These are phyloP conservation scores for Schoenoplectus tabernaemontani DNA, from an alignment of 202 grass and related monocot genomes.

Conservation along the genomic window DNA sequence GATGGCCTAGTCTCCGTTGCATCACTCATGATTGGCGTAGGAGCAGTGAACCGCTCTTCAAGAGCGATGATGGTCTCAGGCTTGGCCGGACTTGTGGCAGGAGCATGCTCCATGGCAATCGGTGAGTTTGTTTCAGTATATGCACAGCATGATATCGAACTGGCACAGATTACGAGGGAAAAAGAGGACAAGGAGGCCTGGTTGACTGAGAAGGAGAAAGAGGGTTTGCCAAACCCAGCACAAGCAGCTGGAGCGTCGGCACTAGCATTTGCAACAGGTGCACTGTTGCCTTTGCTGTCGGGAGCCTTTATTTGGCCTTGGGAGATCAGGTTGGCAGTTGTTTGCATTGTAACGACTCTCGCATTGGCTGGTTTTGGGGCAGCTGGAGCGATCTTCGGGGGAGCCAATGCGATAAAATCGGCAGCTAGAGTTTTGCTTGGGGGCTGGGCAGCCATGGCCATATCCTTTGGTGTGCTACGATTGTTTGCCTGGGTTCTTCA, in stretches of 20 bases:
- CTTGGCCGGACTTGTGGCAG: slow-evolving; percentile 35
- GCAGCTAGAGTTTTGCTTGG: slow-evolving; percentile 25
- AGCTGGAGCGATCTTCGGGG: slow-evolving; percentile 14
- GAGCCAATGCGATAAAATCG: background rate
- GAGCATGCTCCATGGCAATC: slow-evolving; percentile 40
- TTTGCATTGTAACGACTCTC: slow-evolving; percentile 18
- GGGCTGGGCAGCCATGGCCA: slow-evolving; percentile 41
- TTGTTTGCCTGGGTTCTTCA: slow-evolving; percentile 24
- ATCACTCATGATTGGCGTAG: slow-evolving; percentile 34
- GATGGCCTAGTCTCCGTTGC: slow-evolving; percentile 36
- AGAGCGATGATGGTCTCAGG: slow-evolving; percentile 29
- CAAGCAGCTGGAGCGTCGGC: slow-evolving; percentile 70
- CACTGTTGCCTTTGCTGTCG: slow-evolving; percentile 34
- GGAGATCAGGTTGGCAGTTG: slow-evolving; percentile 18
- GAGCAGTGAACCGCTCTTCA: slow-evolving; percentile 21
- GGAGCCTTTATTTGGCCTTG: slow-evolving; percentile 28
- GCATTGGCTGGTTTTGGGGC: slow-evolving; percentile 35
- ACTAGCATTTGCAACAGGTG: slow-evolving; percentile 60
- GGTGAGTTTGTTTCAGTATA: slow-evolving; percentile 41
- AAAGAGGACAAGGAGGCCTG: background rate
- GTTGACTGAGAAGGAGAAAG: slow-evolving; percentile 19
- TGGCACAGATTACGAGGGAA: slow-evolving; percentile 23
- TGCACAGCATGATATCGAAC: slow-evolving; percentile 28
- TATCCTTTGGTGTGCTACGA: slow-evolving; percentile 35
- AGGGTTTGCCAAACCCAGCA: slow-evolving; percentile 53